phyloP scores from a whole-genome alignment of 1,139 yeast species.

The Scheffersomyces segobiensis region DNA sequence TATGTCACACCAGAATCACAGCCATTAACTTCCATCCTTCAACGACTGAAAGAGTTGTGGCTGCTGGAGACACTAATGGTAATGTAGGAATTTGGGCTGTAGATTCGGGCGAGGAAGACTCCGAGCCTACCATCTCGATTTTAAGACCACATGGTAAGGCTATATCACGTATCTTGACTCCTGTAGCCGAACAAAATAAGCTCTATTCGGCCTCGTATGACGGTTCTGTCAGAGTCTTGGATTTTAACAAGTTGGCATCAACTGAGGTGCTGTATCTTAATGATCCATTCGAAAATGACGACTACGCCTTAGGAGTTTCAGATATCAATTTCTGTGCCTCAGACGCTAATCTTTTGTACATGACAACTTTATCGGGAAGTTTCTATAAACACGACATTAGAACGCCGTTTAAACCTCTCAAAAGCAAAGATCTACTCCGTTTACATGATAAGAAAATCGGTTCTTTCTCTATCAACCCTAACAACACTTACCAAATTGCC shows the following conservation, averaged over 20 bases:
- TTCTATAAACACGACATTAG: constrained; percentile 73
- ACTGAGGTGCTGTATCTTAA: constrained; percentile 56
- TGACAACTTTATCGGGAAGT: constrained; percentile 78
- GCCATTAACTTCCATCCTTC: constrained; percentile 78
- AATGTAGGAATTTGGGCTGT: constrained; percentile 90
- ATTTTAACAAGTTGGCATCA: constrained; percentile 60
- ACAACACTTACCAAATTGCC: constrained; percentile 57
- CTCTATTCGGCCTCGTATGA: constrained; percentile 80
- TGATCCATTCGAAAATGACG: constrained; percentile 45
- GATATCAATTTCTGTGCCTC: constrained; percentile 60
- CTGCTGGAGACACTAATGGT: constrained; percentile 89
- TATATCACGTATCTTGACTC: constrained; percentile 62
- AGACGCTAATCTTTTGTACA: constrained; percentile 53
- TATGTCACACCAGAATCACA: constrained; percentile 74
- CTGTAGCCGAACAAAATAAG: constrained; percentile 49
- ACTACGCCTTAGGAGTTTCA: constrained; percentile 52
- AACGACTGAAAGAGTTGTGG: constrained; percentile 55
- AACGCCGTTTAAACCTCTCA: constrained; percentile 32
- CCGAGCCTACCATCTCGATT: constrained; percentile 58
- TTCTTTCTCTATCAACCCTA: constrained; percentile 78
- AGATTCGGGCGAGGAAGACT: constrained; percentile 37
- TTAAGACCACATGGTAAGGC: constrained; percentile 78
- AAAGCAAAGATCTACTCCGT: constrained; percentile 43
- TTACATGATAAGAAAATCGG: constrained; percentile 91
- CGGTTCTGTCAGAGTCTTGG: constrained; percentile 76